Base-by-base conservation (phyloP, 768 basidiomycete species). In the Trametes cinnabarina region DNA sequence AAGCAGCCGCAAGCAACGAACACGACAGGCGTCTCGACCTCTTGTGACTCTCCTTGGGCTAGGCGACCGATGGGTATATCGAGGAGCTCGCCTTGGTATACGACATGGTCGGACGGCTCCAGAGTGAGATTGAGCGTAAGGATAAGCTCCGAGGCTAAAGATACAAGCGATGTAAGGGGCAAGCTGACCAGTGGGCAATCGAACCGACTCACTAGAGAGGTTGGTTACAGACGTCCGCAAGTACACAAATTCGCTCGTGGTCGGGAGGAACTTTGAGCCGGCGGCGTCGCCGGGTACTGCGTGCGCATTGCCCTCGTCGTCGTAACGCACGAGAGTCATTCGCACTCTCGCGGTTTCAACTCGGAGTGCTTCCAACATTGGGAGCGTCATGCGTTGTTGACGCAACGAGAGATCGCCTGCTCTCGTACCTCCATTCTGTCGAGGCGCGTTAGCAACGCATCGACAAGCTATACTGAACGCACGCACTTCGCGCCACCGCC, bases 401-500 rank as follows among this genome's bases (percentile, higher is more conserved):
- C 95, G 79, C 30, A 98, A 75, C 8, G 86, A 88, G 34, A 98
- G 74, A 57, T 84, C 81, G 4, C 96, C 96, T 3, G 77, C 75
- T 19, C 96, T 85, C 34, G 75, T 79, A 2, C 92, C 92, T 26
- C 88, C 91, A 46, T 83, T 86, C 95, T 98, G 65, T 39, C 3
- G 10, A 15, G 15, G 11, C 9, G 6, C 2, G 35, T 54, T 15
- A 54, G 41, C 19, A 3, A 58, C 43, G 19, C 12, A n/a, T 19
- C 15, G 14, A 28, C 4, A 2, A 39, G 11, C 9, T 2, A 32
- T 10, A 5, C 20, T 15, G 32, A 6, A 20, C 4, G 2, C 6
- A 57, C 82, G 57, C 58, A 93, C 95, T 83, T 98, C 97, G 67
- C 81, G 81, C 97, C 97, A 99, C 17, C 76, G 77, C 10, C 88